Percentiles rank a stretch among this genome's conserved stretches.
These are phyloP conservation scores for Periconia sp. DNA, from an alignment of 2,329 filamentous ascomycete genomes.

Conservation along the genomic window DNA sequence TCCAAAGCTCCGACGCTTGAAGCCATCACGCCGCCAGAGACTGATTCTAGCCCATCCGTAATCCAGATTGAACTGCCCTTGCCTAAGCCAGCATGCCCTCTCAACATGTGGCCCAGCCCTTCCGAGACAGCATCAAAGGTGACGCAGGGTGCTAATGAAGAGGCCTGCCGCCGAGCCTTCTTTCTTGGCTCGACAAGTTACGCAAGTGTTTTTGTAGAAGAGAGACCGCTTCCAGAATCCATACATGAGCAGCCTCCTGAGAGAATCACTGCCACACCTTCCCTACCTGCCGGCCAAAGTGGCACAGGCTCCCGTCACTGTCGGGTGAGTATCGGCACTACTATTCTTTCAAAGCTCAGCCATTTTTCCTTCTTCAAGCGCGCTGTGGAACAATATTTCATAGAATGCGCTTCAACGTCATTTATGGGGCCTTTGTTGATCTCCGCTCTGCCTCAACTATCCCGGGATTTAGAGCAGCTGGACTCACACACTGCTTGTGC, in stretches of 20 bases:
- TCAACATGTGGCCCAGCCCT: conserved; percentile 32
- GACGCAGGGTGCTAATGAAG: conserved; percentile 17
- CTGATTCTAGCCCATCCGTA: not conserved
- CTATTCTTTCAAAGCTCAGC: conserved; percentile 30
- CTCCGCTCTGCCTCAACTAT: conserved; percentile 34
- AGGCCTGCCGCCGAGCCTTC: conserved; percentile 27
- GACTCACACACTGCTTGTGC: conserved; percentile 21
- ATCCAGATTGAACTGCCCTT: conserved; percentile 26
- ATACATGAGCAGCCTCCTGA: conserved; percentile 34
- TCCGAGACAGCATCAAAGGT: conserved; percentile 27
- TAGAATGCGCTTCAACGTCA: conserved; percentile 23
- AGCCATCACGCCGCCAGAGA: not conserved
- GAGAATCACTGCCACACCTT: conserved; percentile 23
- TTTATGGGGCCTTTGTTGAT: conserved; percentile 32
- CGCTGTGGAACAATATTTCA: conserved; percentile 29
- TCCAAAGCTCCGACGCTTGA: conserved; percentile 14
- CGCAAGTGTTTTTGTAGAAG: conserved; percentile 36
- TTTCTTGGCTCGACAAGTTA: conserved; percentile 42
- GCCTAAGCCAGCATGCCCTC: conserved; percentile 1
- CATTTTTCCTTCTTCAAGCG: conserved; percentile 35
- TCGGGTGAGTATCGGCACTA: conserved; percentile 27
- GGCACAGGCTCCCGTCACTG: conserved; percentile 28
- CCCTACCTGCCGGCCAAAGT: conserved; percentile 12
- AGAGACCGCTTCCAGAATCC: conserved; percentile 30
- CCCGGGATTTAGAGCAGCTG: conserved; percentile 31